Evolutionary conservation across 2,329 filamentous ascomycete genomes (phyloP), one percentile per base, ranked within the genome.

Genomic region (Tolypocladium sp.): DNA sequence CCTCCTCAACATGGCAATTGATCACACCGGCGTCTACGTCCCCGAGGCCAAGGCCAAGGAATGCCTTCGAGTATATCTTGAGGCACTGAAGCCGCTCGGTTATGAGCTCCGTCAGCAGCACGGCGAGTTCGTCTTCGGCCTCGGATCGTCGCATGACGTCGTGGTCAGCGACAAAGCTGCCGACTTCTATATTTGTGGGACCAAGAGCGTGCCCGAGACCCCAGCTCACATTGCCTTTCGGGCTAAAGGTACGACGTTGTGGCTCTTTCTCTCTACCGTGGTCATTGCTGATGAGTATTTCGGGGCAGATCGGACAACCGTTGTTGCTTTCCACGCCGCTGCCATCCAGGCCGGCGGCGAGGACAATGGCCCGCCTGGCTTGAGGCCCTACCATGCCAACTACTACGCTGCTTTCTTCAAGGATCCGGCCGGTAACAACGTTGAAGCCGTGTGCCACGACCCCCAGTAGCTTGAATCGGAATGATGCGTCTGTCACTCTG

Each of bases 331-430:
- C 62, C 69, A 82, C 61, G 62, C 65, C 35, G 68, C 71, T 3
- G 76, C 71, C 13, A 72, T 77, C 3, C 64, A 79, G 15, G 71
- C 69, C 42, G 80, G 80, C 0, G 80, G 71, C 2, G 74, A 70
- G 38, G 75, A 77, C 63, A 82, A 82, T 63, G 81, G 81, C 4
- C 67, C 72, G 20, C 80, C 81, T 0, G 81, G 80, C 0, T 38
- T 72, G 15, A 68, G 79, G 49, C 60, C 72, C 4, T 82, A 81
- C 64, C 71, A 73, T 52, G 65, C 73, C 17, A 70, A 71, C 7
- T 83, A 82, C 65, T 83, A 82, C 57, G 80, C 67, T 1, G 78
- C 79, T 0, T 83, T 79, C 68, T 71, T 82, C 7, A 65, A 74
- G 46, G 80, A 82, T 63, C 78, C 79, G 1, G 68, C 72, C 4